Evolutionary conservation across 768 basidiomycete genomes (phyloP), one percentile per base, ranked within the genome.

Genomic region (Russula ochroleuca): DNA sequence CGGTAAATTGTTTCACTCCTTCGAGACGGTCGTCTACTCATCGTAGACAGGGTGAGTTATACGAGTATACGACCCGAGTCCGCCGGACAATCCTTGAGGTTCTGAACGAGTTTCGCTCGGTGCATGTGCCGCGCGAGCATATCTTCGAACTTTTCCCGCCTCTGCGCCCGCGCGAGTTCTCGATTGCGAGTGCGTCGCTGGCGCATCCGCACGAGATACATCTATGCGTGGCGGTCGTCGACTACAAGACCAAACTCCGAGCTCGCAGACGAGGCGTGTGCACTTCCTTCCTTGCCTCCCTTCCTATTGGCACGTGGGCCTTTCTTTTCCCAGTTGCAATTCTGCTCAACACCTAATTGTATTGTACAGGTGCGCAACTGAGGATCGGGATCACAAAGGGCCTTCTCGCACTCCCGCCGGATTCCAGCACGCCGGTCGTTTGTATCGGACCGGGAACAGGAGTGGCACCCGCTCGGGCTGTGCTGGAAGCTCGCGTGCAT

Each of bases 361-460:
- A 6, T 13, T 13, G 21, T 41, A 15, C 38, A 90, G 89, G 85
- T 10, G 80, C 83, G 63, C 77, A 74, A 15, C 72, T 96, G 15
- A 78, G 79, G 3, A 78, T 95, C 14, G 83, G 84, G 1, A 77
- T 94, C 31, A 79, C 82, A 67, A 81, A 79, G 59, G 90, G 90
- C 0, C 71, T 88, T 23, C 78, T 92, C 57, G 76, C 71, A n/a
- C 77, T 90, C 1, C 90, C 89, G 0, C 67, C 73, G 0, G 72
- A 78, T 59, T 71, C 75, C 21, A 69, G 75, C 25, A 85, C 81
- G 0, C 95, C 95, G 0, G 78, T 96, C 5, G 86, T 98, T 43
- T 92, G 93, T 68, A 78, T 99, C 33, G 95, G 95, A 0, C 97
- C 97, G 17, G 97, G 96, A 0, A 98, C 96, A 0, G 97, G 97